phyloP scores from a whole-genome alignment of 345 rosid species.

The Microthlaspi erraticum region DNA sequence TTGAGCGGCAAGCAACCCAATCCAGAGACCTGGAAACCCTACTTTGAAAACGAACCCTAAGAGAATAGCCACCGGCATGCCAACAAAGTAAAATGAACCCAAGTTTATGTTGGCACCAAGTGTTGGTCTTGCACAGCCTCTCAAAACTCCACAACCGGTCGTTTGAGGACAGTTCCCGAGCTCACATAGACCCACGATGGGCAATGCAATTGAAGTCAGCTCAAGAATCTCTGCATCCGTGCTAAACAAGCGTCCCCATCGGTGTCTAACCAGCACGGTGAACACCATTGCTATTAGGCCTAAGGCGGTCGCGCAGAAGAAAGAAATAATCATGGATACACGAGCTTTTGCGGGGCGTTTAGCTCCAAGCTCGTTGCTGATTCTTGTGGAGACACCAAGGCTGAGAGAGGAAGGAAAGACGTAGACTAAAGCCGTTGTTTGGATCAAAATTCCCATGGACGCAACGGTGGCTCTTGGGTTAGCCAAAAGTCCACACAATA shows the following conservation, averaged over 20 bases:
- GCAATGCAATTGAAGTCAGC: conserved; percentile 82
- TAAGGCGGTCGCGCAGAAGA: conserved; percentile 57
- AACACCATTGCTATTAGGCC: conserved; percentile 81
- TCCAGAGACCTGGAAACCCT: conserved; percentile 91
- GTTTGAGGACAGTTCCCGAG: conserved; percentile 98
- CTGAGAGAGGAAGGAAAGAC: conserved; percentile 93
- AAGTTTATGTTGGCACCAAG: conserved; percentile 91
- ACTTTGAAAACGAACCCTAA: conserved; percentile 66
- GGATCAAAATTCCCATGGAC: conserved; percentile 96
- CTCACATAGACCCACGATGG: conserved; percentile 90
- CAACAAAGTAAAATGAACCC: conserved; percentile 90
- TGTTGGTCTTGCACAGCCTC: conserved; percentile 90
- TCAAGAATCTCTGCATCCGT: conserved; percentile 66
- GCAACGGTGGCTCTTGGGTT: conserved; percentile 91
- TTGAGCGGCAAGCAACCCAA: conserved; percentile 94
- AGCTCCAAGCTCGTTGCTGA: conserved; percentile 93
- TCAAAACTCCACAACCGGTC: conserved; percentile 85
- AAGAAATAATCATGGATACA: conserved; percentile 72
- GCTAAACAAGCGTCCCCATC: conserved; percentile 88
- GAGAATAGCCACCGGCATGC: conserved; percentile 85
- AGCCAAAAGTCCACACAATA: conserved; percentile 77
- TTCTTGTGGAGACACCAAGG: conserved; percentile 89
- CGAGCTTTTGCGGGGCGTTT: conserved; percentile 82
- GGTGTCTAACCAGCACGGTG: conserved; percentile 71
- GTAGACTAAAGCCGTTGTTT: conserved; percentile 85